Evolutionary conservation across 306 rosid genomes (phyloP).

Genomic region (Lagenaria siceraria): DNA sequence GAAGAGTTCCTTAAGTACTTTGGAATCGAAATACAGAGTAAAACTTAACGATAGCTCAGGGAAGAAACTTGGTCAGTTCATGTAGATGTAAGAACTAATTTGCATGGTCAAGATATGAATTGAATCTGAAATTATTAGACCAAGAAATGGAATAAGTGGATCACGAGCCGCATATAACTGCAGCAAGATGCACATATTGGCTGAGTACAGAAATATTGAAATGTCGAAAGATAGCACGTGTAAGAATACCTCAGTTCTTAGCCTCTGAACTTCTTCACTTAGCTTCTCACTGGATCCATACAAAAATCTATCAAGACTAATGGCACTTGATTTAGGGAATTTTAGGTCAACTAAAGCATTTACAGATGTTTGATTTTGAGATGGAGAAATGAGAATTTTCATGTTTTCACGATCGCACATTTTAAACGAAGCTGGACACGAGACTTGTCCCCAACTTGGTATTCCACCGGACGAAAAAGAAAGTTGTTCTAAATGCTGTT

Average conservation of each 20-base stretch:
- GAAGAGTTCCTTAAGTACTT: not conserved
- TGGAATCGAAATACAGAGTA: not conserved
- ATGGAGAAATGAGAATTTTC: conserved; percentile 18
- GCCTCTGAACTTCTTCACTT: conserved; percentile 45
- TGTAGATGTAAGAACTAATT: not conserved
- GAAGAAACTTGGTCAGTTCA: not conserved
- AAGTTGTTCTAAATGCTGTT: conserved; percentile 19
- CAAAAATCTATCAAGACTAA: conserved; percentile 18
- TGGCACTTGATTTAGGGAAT: conserved; percentile 12
- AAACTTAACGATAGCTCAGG: not conserved
- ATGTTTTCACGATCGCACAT: conserved; percentile 25
- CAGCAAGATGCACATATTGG: not conserved
- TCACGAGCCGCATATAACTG: not conserved
- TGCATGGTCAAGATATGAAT: not conserved
- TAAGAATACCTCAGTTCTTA: conserved; percentile 49
- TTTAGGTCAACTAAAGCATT: conserved; percentile 14
- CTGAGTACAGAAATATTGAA: not conserved
- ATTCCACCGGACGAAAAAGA: conserved; percentile 25
- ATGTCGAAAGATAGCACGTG: not conserved
- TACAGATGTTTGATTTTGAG: conserved; percentile 17
- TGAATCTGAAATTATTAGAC: not conserved
- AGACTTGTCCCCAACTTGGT: conserved; percentile 68
- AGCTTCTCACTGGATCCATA: conserved; percentile 34
- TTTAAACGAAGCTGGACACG: conserved; percentile 37
- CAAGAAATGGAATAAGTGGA: not conserved